A percentile compares a stretch with the other conserved stretches of the same genome.
These are phyloP conservation scores for Limonomyces culmigenus DNA, from an alignment of 1,284 basidiomycete species.

Conservation along the genomic window DNA sequence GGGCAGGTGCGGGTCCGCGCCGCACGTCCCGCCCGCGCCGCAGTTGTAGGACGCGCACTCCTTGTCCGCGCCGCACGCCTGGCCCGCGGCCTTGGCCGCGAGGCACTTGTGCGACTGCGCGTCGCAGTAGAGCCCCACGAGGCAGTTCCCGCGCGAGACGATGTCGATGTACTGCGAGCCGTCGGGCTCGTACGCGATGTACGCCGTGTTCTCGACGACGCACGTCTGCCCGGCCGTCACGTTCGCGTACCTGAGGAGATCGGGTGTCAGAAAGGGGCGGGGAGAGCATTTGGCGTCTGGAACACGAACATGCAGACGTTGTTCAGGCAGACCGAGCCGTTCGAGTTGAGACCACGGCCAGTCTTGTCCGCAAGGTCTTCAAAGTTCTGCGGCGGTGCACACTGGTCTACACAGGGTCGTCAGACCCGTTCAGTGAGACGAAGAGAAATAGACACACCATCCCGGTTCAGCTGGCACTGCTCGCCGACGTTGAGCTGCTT, in stretches of 20 bases:
- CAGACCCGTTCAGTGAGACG: slow-evolving; percentile 11
- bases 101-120: slow-evolving; percentile 40
- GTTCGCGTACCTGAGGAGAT: slow-evolving; percentile 32
- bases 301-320: slow-evolving; percentile 60
- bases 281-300: too few relatives aligned
- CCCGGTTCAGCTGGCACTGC: slow-evolving; percentile 73
- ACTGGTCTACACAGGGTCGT: slow-evolving; percentile 43
- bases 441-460: slow-evolving; percentile 34
- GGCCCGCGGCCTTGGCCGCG: slow-evolving; percentile 35
- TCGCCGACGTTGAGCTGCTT: slow-evolving; percentile 40
- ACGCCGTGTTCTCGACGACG: slow-evolving; percentile 61
- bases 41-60: slow-evolving; percentile 76
- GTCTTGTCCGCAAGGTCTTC: slow-evolving; percentile 39
- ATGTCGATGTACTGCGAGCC: slow-evolving; percentile 54
- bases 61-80: slow-evolving; percentile 59
- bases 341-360: slow-evolving; percentile 50
- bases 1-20: slow-evolving; percentile 39
- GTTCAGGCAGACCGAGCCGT: slow-evolving; percentile 72
- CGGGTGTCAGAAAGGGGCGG: slow-evolving; percentile 2
- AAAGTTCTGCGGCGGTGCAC: slow-evolving; percentile 46
- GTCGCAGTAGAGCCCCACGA: slow-evolving; percentile 59
- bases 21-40: slow-evolving; percentile 40
- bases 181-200: slow-evolving; percentile 42
- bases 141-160: slow-evolving; percentile 61
- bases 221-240: slow-evolving; percentile 49